Evolutionary conservation across 2,329 filamentous ascomycete species (phyloP), one percentile per base, ranked within the genome.

Genomic region (Colletotrichum sp.): DNA sequence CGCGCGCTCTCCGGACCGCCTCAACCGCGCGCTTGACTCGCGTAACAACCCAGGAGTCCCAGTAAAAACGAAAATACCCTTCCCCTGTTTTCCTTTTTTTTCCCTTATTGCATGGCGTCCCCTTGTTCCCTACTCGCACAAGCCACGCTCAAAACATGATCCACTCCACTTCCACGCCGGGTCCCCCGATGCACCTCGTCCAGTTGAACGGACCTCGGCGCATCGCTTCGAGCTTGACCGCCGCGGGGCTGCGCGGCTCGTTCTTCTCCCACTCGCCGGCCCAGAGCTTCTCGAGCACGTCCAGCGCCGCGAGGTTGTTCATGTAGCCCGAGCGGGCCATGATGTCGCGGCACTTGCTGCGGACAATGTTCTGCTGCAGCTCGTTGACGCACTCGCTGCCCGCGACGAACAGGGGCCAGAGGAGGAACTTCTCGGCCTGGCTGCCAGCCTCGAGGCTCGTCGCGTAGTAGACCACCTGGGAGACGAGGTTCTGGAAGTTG

Each of bases 401-500:
- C 1, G 94, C 93, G 69, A 98, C 94, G 83, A 98, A 98, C 5
- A 98, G 90, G 4, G 96, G 96, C 96, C 96, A 98, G 10, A 98
- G 91, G 12, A 98, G 87, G 83, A 98, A 98, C 82, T 98, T 98
- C 85, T 98, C 94, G 49, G 94, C 93, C 64, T 89, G 90, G 80
- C 91, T 92, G 55, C 90, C 94, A 5, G 93, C 90, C 77, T 95
- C 93, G 49, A 98, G 92, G 69, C 93, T 93, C 8, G 93, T 94
- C 72, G 97, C 95, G 85, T 98, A 96, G 85, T 93, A 94, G 55
- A 98, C 90, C 1, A 96, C 94, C 78, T 95, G 93, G 81, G 92
- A 92, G 71, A 98, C 96, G 24, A 98, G 90, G 78, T 93, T 93
- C 83, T 98, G 95, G 85, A 98, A 96, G 82, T 94, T 94, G 79